Conservation (phyloP, 352 stramenopile species). For the Globisporangium radiosum region DNA sequence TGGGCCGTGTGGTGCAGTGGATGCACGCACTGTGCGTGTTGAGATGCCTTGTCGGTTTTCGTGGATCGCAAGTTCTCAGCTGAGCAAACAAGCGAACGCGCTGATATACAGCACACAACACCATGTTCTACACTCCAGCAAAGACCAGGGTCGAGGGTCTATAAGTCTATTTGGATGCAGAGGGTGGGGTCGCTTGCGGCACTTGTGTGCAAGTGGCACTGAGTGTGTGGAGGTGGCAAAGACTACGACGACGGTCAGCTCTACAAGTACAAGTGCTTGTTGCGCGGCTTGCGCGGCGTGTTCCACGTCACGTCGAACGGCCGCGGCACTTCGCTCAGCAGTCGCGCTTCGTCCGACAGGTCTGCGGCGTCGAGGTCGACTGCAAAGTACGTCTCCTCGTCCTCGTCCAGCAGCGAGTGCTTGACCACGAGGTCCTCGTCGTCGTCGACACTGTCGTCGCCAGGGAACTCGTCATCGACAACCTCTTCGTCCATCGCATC, state of each 20-base stretch:
- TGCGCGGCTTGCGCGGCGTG: conserved; percentile 38
- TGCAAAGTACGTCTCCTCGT: conserved; percentile 48
- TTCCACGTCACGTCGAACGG: conserved; percentile 80
- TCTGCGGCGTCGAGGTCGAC: conserved; percentile 28
- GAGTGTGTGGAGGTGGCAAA: too few species aligned
- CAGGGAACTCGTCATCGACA: conserved; percentile 25
- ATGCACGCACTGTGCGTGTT: too few species aligned
- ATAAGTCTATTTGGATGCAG: too few species aligned
- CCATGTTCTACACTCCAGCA: too few species aligned
- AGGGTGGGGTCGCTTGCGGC: too few species aligned
- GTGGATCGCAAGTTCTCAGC: too few species aligned
- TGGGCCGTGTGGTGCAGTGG: too few species aligned
- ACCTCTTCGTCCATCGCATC: conserved; percentile 11
- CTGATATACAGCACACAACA: too few species aligned
- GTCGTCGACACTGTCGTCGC: conserved; percentile 13
- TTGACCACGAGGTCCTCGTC: conserved; percentile 14
- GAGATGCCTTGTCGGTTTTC: too few species aligned
- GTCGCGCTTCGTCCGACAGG: conserved; percentile 29
- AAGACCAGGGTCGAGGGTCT: too few species aligned
- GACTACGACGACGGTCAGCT: background rate
- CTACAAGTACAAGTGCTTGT: conserved; percentile 82
- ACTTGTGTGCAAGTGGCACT: too few species aligned
- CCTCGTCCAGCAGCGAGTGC: conserved; percentile 17
- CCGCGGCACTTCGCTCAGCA: conserved; percentile 32
- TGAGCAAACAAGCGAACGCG: too few species aligned